phyloP scores from a whole-genome alignment of 139 green algal genomes.

The Chlamydomonas schloesseri region DNA sequence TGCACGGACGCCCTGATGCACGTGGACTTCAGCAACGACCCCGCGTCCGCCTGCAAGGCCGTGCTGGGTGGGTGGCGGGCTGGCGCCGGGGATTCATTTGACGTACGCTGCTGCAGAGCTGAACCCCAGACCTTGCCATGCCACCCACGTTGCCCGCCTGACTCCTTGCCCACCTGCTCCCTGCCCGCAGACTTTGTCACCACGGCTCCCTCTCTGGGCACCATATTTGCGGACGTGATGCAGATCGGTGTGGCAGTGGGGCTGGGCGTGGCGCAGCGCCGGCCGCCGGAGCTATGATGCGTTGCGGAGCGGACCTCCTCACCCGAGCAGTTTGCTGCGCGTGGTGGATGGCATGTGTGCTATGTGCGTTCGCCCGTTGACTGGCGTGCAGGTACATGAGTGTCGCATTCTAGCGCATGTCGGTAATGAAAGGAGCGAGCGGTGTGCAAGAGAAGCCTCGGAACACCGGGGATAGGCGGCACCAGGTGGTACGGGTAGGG shows the following conservation, averaged over 20 bases:
- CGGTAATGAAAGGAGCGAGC: too few relatives aligned
- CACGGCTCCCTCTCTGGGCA: not conserved
- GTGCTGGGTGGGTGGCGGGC: conserved; percentile 10
- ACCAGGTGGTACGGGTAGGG: too few relatives aligned
- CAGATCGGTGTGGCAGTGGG: conserved; percentile 3
- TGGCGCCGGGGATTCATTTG: not conserved
- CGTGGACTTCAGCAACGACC: not conserved
- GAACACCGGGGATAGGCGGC: too few relatives aligned
- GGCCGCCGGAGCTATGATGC: not conserved
- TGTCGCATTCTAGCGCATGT: too few relatives aligned
- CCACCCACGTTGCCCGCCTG: not conserved
- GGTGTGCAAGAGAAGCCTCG: too few relatives aligned
- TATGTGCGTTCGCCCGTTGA: too few relatives aligned
- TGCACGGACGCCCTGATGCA: not conserved
- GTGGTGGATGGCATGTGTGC: too few relatives aligned
- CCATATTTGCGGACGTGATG: not conserved
- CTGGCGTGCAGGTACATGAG: too few relatives aligned
- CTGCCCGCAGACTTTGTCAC: not conserved
- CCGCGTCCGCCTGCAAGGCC: not conserved
- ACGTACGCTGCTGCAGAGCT: too few relatives aligned
- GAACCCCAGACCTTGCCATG: too few relatives aligned
- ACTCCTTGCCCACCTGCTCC: not conserved
- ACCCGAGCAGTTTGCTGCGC: too few relatives aligned
- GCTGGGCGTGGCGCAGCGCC: conserved; percentile 12
- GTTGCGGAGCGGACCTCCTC: too few relatives aligned